Evolutionary conservation across 2,329 filamentous ascomycete species (phyloP).

Genomic region (Microascus cirrosus): DNA sequence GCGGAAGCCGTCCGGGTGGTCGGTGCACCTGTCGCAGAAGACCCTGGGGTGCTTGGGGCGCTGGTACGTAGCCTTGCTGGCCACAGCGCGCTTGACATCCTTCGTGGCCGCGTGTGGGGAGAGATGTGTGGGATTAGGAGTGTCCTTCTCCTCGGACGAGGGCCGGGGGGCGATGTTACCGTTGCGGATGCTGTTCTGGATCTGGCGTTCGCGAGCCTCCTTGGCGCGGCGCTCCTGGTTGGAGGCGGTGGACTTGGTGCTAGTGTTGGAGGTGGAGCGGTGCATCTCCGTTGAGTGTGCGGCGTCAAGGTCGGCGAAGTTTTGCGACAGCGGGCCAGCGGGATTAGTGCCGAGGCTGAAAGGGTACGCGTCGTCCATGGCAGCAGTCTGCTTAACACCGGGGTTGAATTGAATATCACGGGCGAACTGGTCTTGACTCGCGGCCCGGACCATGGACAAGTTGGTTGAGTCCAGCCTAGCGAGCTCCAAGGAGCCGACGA

Average conservation of each 20-base stretch:
- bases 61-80: constrained; percentile 22
- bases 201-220: constrained; percentile 33
- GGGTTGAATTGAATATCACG: constrained; percentile 8
- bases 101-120: background rate
- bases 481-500: constrained; percentile 23
- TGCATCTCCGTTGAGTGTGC: constrained; percentile 23
- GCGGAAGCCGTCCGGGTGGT: constrained; percentile 68
- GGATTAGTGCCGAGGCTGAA: constrained; percentile 25
- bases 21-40: constrained; percentile 57
- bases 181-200: constrained; percentile 26
- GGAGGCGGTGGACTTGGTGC: constrained; percentile 32
- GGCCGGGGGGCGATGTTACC: constrained; percentile 34
- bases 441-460: constrained; percentile 23
- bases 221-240: constrained; percentile 32
- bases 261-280: constrained; percentile 34
- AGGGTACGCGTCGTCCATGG: constrained; percentile 15
- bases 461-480: constrained; percentile 8
- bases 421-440: constrained; percentile 13
- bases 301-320: background rate
- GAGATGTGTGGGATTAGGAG: constrained; percentile 10
- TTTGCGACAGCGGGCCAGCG: background rate
- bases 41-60: constrained; percentile 63
- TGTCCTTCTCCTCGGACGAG: background rate
- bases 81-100: background rate
- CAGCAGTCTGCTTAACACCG: constrained; percentile 17